Evolutionary conservation across 768 basidiomycete genomes (phyloP), one percentile per base, ranked within the genome.

Genomic region (Melanogaster broomeanus): DNA sequence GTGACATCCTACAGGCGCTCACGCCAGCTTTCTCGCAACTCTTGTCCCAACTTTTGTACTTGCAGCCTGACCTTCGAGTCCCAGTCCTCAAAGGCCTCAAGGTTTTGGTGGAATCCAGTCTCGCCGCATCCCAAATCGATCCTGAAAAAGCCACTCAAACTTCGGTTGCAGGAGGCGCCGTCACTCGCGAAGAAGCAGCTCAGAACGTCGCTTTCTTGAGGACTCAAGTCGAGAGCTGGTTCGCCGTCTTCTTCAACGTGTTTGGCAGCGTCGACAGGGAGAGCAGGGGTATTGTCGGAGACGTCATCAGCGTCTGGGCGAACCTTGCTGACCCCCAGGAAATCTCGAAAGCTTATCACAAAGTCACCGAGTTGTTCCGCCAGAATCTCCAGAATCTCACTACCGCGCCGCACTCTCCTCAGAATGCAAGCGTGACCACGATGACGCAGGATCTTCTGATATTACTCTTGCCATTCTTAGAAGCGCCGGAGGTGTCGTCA

Each of bases 211-310:
- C 67, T 1, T 88, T 89, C 69, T 75, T 98, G 48, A 82, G 80
- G 37, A 77, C 77, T 0, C 88, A 98, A 64, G 87, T 81, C 0
- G 90, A 93, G 66, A 97, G 93, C 62, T 95, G 97, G 88, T 81
- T 98, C 30, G 87, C 93, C 1, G 93, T 98, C 5, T 76, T 97
- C 40, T 94, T 98, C 77, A 99, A 99, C 65, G 87, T 99, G n/a
- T 98, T 96, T 70, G 82, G 88, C 51, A 91, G 81, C 53, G 83
- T 90, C 28, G 82, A 80, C n/a, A 78, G 83, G 44, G 93, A 97
- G 55, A 72, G 66, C 43, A 76, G 89, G 45, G 83, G 84, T 8
- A 77, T 84, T 72, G 84, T 98, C 15, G 92, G 94, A 18, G 93
- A 94, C 48, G 92, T 92, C 39, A 90, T 98, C 61, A 82, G 77